Percentiles rank a stretch among this genome's conserved stretches.
phyloP scores from a whole-genome alignment of 1,284 basidiomycete genomes.

The Volvariella surrecta region DNA sequence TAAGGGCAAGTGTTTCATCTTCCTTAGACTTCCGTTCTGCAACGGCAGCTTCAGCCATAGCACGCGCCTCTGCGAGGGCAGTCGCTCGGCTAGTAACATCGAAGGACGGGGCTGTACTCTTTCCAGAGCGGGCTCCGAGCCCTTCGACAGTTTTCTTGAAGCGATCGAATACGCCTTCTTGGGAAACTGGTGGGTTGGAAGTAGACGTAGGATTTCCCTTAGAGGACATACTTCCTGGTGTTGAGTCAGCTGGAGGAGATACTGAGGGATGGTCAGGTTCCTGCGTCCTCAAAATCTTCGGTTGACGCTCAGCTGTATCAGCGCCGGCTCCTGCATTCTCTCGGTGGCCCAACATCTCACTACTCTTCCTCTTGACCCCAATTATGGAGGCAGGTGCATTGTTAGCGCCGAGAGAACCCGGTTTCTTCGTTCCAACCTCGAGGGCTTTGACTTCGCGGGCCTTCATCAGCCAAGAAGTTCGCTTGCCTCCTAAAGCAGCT shows the following conservation, averaged over 20 bases:
- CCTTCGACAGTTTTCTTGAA: slow-evolving; percentile 64
- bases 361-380: slow-evolving; percentile 59
- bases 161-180: slow-evolving; percentile 46
- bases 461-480: slow-evolving; percentile 72
- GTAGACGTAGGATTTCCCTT: slow-evolving; percentile 3
- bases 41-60: slow-evolving; percentile 62
- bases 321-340: slow-evolving; percentile 4
- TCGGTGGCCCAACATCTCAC: slow-evolving; percentile 31
- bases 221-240: not conserved
- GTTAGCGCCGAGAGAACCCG: slow-evolving; percentile 8
- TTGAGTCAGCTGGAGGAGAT: no score
- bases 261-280: not conserved
- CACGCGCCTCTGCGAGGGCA: slow-evolving; percentile 61
- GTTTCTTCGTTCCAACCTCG: slow-evolving; percentile 41
- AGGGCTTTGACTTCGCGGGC: slow-evolving; percentile 67
- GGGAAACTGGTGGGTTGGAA: not conserved
- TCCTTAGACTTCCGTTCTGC: slow-evolving; percentile 48
- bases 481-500: slow-evolving; percentile 40
- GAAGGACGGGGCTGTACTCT: slow-evolving; percentile 54
- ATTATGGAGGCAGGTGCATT: slow-evolving; percentile 9
- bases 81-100: slow-evolving; percentile 45
- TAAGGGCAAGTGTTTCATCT: slow-evolving; percentile 16
- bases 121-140: slow-evolving; percentile 52
- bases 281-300: not conserved
- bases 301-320: no score